Evolutionary conservation across 495 filamentous ascomycete species (phyloP), one percentile per base, ranked within the genome.

Genomic region (Pseudoneurospora amorphoporcata): DNA sequence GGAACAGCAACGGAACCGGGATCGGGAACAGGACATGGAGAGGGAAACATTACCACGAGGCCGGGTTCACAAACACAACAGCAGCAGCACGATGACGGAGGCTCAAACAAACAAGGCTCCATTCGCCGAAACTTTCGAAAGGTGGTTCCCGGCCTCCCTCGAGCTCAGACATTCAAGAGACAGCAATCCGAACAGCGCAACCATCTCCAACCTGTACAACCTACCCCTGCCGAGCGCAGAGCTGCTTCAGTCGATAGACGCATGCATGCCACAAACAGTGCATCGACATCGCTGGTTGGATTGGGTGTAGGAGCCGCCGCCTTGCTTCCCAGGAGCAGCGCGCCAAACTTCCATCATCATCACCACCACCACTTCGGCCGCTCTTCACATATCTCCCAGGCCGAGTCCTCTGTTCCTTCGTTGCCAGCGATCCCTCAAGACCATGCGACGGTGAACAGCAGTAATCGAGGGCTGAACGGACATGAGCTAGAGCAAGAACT

Each of bases 131-230:
- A 89, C 42, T 90, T 91, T 17, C 83, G 90, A 73, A 90, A 87
- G 73, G 94, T 94, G 2, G 88, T 95, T n/a, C 91, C 93, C 10
- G 90, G 90, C 17, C 83, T 96, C 45, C 92, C 94, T 41, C 87
- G 92, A 71, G 83, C 89, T 12, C 86, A 88, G 69, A 94, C 92
- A 4, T 93, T 94, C 81, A 91, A 90, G 79, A 87, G 94, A 76
- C 93, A 94, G 77, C 88, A 91, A 76, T 93, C 92, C 35, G 94
- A 97, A 80, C 86, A 85, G 72, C 86, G 92, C 74, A 89, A 94
- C 74, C 89, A 87, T 72, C 84, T 96, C 37, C 85, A 89, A 68
- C 89, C 92, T 37, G 81, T 87, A 38, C 83, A 88, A 8, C 86
- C 88, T 12, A 85, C 85, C 70, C 71, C 81, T 32, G 87, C 88